Percentiles rank a stretch among this genome's conserved stretches.
Evolutionary conservation across 2,329 filamentous ascomycete genomes (phyloP).

Genomic region (Salinomyces thailandicus): DNA sequence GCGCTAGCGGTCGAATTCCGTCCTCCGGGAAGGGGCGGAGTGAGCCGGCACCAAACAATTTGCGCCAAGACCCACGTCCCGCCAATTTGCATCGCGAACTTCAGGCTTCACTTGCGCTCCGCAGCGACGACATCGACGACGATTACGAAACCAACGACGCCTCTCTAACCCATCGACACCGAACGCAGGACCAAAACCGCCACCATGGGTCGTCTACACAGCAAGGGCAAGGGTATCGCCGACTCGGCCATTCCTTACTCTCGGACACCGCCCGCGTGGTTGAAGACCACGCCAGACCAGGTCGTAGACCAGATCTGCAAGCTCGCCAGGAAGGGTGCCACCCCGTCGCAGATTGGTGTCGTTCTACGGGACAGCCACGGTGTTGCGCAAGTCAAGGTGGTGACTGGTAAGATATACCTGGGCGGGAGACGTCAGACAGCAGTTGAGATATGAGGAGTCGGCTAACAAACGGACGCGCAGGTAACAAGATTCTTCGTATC

Average conservation of each 20-base stretch:
- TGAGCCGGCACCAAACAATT: constrained; percentile 3
- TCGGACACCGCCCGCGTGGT: constrained; percentile 81
- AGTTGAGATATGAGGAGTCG: constrained; percentile 2
- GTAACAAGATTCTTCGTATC: constrained; percentile 99
- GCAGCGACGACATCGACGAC: neutral
- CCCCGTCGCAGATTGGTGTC: constrained; percentile 98
- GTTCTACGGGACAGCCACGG: constrained; percentile 97
- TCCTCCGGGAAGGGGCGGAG: constrained; percentile 5
- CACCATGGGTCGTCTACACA: constrained; percentile 93
- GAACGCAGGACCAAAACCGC: constrained; percentile 13
- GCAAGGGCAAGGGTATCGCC: constrained; percentile 98
- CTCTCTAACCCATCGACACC: constrained; percentile 1
- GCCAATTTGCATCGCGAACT: too few species aligned
- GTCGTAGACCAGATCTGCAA: constrained; percentile 99
- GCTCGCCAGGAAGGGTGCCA: constrained; percentile 97
- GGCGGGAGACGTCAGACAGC: too few species aligned
- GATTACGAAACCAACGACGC: too few species aligned
- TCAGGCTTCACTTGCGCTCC: too few species aligned
- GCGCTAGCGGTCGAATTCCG: too few species aligned
- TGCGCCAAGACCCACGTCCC: neutral
- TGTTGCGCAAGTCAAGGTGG: constrained; percentile 93
- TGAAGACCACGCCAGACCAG: constrained; percentile 98
- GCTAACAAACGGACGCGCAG: constrained; percentile 35
- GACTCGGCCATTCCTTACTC: constrained; percentile 95
- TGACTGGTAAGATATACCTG: constrained; percentile 55